Conservation (phyloP, 1,284 basidiomycete species). For the Ustilago crameri region DNA sequence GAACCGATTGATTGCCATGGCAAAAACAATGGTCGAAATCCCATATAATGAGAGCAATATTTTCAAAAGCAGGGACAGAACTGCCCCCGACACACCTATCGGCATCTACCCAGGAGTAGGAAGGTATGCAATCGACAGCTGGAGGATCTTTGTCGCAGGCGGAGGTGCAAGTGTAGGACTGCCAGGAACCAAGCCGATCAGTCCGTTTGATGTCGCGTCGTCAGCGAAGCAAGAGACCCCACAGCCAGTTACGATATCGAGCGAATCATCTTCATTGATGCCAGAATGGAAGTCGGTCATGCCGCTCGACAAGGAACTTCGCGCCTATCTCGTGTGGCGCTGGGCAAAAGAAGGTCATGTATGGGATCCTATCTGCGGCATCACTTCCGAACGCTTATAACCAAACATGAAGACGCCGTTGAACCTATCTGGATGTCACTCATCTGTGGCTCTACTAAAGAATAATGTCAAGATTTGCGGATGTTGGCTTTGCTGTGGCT, state of each 20-base stretch:
- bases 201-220: slow-evolving; percentile 17
- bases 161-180: slow-evolving; percentile 26
- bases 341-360: slow-evolving; percentile 36
- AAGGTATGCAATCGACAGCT: slow-evolving; percentile 41
- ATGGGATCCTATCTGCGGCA: slow-evolving; percentile 30
- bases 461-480: too few relatives aligned
- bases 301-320: slow-evolving; percentile 47
- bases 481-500: too few relatives aligned
- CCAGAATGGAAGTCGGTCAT: slow-evolving; percentile 42
- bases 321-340: slow-evolving; percentile 43
- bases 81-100: slow-evolving; percentile 32
- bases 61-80: slow-evolving; percentile 25
- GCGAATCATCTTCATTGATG: background rate
- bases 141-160: slow-evolving; percentile 37
- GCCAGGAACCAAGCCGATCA: slow-evolving; percentile 17
- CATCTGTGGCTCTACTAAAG: too few relatives aligned
- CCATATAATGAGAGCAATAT: slow-evolving; percentile 26
- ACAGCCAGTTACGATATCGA: background rate
- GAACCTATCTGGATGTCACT: too few relatives aligned
- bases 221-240: too few relatives aligned
- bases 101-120: slow-evolving; percentile 39
- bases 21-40: slow-evolving; percentile 28
- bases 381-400: slow-evolving; percentile 1
- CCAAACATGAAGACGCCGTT: too few relatives aligned
- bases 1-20: slow-evolving; percentile 24